Evolutionary conservation across 1,139 yeast species (phyloP).

Genomic region (Candida labiduridarum): DNA sequence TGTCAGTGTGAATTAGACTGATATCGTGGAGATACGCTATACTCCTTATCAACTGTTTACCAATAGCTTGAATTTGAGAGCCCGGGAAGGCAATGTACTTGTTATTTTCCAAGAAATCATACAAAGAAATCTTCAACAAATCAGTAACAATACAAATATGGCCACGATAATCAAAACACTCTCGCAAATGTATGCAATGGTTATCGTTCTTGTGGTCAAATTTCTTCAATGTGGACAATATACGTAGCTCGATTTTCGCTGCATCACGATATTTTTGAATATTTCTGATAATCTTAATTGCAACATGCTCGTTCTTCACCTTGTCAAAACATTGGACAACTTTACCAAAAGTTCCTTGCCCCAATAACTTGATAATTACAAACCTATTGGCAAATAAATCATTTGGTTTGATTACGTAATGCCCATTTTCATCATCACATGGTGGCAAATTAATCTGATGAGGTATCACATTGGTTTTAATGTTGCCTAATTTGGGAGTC

Average conservation of each 20-base stretch:
- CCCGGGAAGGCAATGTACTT: constrained; percentile 77
- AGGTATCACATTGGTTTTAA: constrained; percentile 44
- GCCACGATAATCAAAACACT: constrained; percentile 89
- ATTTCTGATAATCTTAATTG: constrained; percentile 86
- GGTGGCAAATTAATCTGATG: constrained; percentile 44
- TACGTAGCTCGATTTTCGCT: constrained; percentile 78
- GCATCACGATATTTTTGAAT: constrained; percentile 83
- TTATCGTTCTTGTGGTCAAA: constrained; percentile 69
- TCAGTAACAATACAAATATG: constrained; percentile 96
- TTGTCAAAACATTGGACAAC: constrained; percentile 76
- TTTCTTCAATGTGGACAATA: constrained; percentile 77
- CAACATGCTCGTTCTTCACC: constrained; percentile 65
- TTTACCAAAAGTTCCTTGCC: constrained; percentile 98
- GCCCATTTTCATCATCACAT: constrained; percentile 81
- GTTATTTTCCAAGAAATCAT: constrained; percentile 83
- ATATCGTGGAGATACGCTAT: constrained; percentile 90
- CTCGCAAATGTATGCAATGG: constrained; percentile 78
- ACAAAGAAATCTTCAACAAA: constrained; percentile 78
- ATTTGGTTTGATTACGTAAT: constrained; percentile 67
- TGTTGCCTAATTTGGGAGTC: constrained; percentile 47
- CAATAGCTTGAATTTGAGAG: constrained; percentile 84
- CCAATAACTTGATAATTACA: constrained; percentile 67
- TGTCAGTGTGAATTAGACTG: constrained; percentile 89
- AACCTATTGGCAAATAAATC: constrained; percentile 70
- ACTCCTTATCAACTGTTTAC: constrained; percentile 81